These are phyloP conservation scores for Geotrichum restrictum DNA, from an alignment of 1,139 yeast species.

Conservation along the genomic window DNA sequence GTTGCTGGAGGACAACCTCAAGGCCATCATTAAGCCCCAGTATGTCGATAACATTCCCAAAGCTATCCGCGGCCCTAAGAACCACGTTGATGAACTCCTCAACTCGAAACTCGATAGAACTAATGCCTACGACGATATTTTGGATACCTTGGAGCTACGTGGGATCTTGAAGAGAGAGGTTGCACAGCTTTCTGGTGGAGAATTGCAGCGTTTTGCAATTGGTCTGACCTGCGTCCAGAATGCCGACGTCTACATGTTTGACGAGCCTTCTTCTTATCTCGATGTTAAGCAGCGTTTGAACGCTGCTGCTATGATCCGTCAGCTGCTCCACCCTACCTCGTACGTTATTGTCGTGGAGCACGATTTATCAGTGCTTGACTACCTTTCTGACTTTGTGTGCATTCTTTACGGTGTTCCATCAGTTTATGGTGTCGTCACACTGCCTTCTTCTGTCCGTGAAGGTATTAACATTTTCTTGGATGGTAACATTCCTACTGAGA, in stretches of 20 bases:
- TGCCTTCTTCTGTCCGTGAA: constrained; percentile 95
- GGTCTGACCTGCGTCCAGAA: constrained; percentile 94
- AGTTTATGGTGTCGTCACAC: constrained; percentile 94
- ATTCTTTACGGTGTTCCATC: constrained; percentile 96
- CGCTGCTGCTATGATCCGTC: constrained; percentile 91
- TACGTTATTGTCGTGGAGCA: constrained; percentile 93
- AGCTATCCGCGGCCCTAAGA: constrained; percentile 87
- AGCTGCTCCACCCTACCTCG: constrained; percentile 70
- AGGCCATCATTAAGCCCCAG: constrained; percentile 95
- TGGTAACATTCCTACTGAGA: constrained; percentile 96
- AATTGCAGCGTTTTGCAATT: constrained; percentile 94
- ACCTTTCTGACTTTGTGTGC: constrained; percentile 92
- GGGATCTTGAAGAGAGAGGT: constrained; percentile 81
- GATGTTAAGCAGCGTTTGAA: constrained; percentile 98
- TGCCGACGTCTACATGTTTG: constrained; percentile 97
- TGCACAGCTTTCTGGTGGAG: constrained; percentile 92
- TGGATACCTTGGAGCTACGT: constrained; percentile 66
- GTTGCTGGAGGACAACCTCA: constrained; percentile 86
- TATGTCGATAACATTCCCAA: constrained; percentile 95
- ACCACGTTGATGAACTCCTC: constrained; percentile 80
- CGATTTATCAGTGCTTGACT: constrained; percentile 94
- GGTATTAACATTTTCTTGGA: constrained; percentile 97
- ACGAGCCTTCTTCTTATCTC: constrained; percentile 95
- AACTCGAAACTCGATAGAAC: constrained; percentile 69
- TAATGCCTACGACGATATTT: constrained; percentile 56